Evolutionary conservation across 2,329 filamentous ascomycete genomes (phyloP).

Genomic region (Ustulina deusta): DNA sequence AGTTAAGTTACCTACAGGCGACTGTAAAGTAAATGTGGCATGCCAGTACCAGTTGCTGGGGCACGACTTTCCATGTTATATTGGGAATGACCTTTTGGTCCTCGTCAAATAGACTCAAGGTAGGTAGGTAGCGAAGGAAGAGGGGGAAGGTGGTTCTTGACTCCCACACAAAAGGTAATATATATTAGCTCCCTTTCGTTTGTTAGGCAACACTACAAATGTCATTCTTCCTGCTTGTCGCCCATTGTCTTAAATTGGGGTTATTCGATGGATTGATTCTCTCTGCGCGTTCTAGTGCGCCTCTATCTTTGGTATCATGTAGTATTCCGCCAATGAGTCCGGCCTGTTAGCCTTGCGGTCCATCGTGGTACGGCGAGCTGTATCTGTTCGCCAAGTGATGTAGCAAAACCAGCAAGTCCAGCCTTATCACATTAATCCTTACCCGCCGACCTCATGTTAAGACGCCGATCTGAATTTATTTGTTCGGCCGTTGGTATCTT

Average conservation of each 20-base stretch:
- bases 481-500: constrained; percentile 47
- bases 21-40: background rate
- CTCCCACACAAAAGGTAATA: no score
- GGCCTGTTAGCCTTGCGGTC: background rate
- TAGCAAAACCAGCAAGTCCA: background rate
- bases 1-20: background rate
- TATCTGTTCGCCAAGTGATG: constrained; percentile 10
- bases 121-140: background rate
- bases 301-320: background rate
- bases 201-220: background rate
- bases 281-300: constrained; percentile 5
- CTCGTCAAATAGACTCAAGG: no score
- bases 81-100: no score
- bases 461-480: background rate
- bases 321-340: background rate
- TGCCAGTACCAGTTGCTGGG: background rate
- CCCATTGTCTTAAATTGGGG: background rate
- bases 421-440: background rate
- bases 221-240: background rate
- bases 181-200: background rate
- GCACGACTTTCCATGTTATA: no score
- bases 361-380: background rate
- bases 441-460: constrained; percentile 1
- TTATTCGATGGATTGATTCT: constrained; percentile 17
- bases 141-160: no score